phyloP scores from a whole-genome alignment of 2,329 filamentous ascomycete species.

The Botrytis porri region DNA sequence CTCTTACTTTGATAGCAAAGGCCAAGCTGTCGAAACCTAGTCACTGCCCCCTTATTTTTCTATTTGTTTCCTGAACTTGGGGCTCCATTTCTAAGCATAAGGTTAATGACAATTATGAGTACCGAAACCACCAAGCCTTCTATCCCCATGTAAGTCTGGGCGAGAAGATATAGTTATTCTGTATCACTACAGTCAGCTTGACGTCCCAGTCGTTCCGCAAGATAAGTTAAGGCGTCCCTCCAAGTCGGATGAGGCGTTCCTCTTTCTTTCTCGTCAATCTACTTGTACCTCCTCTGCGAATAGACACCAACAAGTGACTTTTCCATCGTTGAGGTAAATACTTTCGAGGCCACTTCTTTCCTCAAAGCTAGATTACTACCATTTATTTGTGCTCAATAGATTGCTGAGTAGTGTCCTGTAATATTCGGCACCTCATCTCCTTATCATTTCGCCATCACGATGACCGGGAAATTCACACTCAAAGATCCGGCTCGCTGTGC shows the following conservation, averaged over 20 bases:
- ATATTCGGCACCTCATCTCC: neutral
- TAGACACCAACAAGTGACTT: neutral
- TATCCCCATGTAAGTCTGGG: slow-evolving; percentile 6
- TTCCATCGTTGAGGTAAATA: neutral
- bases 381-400: neutral
- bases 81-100: neutral
- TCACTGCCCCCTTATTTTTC: neutral
- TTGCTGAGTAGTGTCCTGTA: neutral
- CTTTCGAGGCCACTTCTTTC: neutral
- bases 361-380: neutral
- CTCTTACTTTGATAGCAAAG: neutral
- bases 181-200: slow-evolving; percentile 1
- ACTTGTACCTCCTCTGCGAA: neutral
- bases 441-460: slow-evolving; percentile 22
- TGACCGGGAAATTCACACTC: slow-evolving; percentile 40
- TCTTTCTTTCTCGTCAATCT: neutral
- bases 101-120: neutral
- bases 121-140: neutral
- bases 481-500: slow-evolving; percentile 39
- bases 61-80: neutral
- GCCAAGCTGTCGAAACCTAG: neutral
- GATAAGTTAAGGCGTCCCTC: neutral
- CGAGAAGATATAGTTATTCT: neutral
- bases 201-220: neutral
- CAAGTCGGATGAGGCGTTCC: neutral